A percentile compares a stretch with the other conserved stretches of the same genome.
Evolutionary conservation across 2,329 filamentous ascomycete genomes (phyloP).

Genomic region (Metarhizium guizhouense): DNA sequence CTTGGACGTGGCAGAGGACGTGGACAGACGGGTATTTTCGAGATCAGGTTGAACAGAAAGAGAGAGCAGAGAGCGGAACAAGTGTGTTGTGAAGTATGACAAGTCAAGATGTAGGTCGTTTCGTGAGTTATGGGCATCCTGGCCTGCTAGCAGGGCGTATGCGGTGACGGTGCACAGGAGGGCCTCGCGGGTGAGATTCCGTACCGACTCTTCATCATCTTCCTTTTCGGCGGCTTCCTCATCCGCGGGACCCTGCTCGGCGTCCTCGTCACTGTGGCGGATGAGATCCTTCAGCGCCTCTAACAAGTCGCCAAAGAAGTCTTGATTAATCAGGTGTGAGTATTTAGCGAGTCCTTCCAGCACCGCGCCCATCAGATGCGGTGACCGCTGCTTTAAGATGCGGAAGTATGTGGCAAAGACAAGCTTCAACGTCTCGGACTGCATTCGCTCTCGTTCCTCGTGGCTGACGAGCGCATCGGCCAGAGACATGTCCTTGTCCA

Average conservation of each 20-base stretch:
- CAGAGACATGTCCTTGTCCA: constrained; percentile 88
- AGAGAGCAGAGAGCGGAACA: constrained; percentile 77
- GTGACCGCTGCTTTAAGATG: constrained; percentile 74
- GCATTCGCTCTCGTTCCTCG: constrained; percentile 87
- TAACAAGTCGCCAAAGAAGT: constrained; percentile 94
- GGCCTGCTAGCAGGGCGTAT: constrained; percentile 89
- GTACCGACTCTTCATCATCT: constrained; percentile 38
- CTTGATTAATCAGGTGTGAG: constrained; percentile 94
- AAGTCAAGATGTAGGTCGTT: constrained; percentile 79
- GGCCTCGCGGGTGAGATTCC: constrained; percentile 76
- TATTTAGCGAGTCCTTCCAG: constrained; percentile 91
- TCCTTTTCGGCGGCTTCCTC: constrained; percentile 30
- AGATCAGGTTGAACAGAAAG: constrained; percentile 77
- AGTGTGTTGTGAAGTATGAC: constrained; percentile 88
- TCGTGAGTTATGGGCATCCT: constrained; percentile 81
- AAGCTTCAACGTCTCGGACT: constrained; percentile 89
- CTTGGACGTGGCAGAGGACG: constrained; percentile 43
- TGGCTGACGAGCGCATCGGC: constrained; percentile 86
- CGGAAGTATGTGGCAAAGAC: constrained; percentile 95
- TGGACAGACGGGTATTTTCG: constrained; percentile 54
- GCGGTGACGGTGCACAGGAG: constrained; percentile 94
- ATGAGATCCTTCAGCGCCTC: constrained; percentile 93
- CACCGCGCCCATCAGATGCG: constrained; percentile 90
- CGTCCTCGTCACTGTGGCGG: constrained; percentile 56
- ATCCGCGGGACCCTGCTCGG: constrained; percentile 31